Base-by-base conservation (phyloP, 75 land plant genomes). In the Chamaecyparis obtusa region DNA sequence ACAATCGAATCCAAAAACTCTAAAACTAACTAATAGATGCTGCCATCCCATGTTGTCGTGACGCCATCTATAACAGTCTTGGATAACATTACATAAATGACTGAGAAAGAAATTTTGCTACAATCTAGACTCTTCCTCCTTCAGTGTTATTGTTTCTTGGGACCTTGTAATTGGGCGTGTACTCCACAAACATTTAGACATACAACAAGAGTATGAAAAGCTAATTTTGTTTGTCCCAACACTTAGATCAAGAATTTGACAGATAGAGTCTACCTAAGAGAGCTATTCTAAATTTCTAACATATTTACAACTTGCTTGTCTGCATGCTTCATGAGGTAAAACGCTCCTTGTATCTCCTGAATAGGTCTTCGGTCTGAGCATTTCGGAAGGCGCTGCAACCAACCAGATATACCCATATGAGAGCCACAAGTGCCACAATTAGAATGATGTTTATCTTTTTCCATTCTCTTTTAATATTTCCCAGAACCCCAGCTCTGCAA, bases 401-500 rank as follows among this genome's bases (percentile, higher is more conserved):
- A 51, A 95, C 91, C 82, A 92, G 19, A 84, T 95, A 95, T 79
- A 95, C 94, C 85, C 90, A 90, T 39, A 95, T 93, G 56, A 97
- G 91, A 21, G 92, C 89, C 33, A 93, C 96, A 14, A 92, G 89
- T 27, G 94, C 89, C 37, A 93, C 89, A 33, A 95, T 92, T 72
- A 94, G 88, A 46, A 92, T 85, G 27, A 92, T 76, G 84, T 94
- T 92, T 79, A 88, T 91, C 83, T 87, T 90, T 87, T 92, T 88
- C 96, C 97, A 97, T 86, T 94, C 93, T 39, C 76, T 64, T 86
- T 93, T 91, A 27, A 97, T 86, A 88, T 94, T 94, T 24, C 94
- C 96, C 87, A 95, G 75, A 57, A 97, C 86, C 13, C 95, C 96
- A 19, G 99, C 99, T 90, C 90, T 93, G 92, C 99, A 97, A 5